A percentile compares a stretch with the other conserved stretches of the same genome.
phyloP scores from a whole-genome alignment of 2,329 filamentous ascomycete genomes.

The Cladophialophora chaetospira region DNA sequence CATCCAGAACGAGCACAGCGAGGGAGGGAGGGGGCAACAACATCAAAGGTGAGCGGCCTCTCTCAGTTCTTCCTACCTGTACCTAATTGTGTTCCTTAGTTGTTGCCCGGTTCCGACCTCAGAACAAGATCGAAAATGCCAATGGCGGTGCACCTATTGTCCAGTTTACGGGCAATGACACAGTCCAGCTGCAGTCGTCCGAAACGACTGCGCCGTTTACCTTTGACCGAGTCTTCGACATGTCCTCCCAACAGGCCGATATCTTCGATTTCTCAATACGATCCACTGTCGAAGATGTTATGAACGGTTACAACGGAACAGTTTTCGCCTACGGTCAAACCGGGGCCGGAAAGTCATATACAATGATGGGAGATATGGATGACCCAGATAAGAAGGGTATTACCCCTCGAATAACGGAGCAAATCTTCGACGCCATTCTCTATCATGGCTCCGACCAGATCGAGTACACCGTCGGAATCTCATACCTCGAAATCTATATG shows the following conservation, averaged over 20 bases:
- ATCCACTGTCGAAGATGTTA: constrained; percentile 92
- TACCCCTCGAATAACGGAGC: constrained; percentile 93
- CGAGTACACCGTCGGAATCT: constrained; percentile 97
- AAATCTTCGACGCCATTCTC: constrained; percentile 95
- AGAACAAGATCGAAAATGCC: constrained; percentile 90
- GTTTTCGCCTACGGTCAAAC: constrained; percentile 99
- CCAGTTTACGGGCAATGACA: constrained; percentile 82
- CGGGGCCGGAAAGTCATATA: constrained; percentile 97
- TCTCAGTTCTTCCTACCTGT: neutral
- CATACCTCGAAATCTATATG: constrained; percentile 99
- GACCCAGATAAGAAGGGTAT: constrained; percentile 87
- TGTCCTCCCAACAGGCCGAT: constrained; percentile 84
- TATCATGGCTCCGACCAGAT: constrained; percentile 81
- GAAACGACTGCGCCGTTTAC: constrained; percentile 87
- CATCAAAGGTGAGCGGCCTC: constrained; percentile 53
- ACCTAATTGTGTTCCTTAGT: constrained; percentile 56
- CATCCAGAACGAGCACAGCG: constrained; percentile 35
- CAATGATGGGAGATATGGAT: constrained; percentile 98
- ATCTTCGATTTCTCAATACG: constrained; percentile 98
- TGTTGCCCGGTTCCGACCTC: constrained; percentile 94
- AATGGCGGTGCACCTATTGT: constrained; percentile 93
- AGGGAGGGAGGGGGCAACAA: constrained; percentile 46
- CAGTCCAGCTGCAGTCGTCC: constrained; percentile 73
- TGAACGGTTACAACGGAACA: constrained; percentile 98
- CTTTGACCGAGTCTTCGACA: constrained; percentile 96